These are phyloP conservation scores for Talaromyces rugulosus DNA, from an alignment of 2,329 filamentous ascomycete species.

Conservation along the genomic window DNA sequence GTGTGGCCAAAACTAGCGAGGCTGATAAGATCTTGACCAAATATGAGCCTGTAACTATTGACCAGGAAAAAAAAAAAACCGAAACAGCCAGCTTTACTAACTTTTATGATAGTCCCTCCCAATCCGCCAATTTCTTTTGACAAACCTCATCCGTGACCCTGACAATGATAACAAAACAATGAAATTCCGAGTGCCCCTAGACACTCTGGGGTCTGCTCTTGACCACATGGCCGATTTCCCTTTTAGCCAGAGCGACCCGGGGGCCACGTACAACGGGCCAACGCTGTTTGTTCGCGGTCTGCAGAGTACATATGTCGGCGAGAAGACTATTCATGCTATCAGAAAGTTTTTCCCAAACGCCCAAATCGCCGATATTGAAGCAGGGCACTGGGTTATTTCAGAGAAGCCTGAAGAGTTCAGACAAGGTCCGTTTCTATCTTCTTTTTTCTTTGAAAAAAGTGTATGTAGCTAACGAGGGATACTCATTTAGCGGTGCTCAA, in stretches of 20 bases:
- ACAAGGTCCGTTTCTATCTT: slow-evolving; percentile 24
- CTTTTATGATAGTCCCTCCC: slow-evolving; percentile 52
- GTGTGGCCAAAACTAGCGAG: slow-evolving; percentile 65
- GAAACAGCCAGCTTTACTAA: slow-evolving; percentile 9
- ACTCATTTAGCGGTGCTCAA: slow-evolving; percentile 27
- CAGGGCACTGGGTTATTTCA: slow-evolving; percentile 43
- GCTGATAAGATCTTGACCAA: slow-evolving; percentile 73
- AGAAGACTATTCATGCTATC: slow-evolving; percentile 36
- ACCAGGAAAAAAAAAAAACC: background rate
- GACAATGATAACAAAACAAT: slow-evolving; percentile 50
- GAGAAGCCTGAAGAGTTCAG: slow-evolving; percentile 42
- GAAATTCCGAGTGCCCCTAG: slow-evolving; percentile 76
- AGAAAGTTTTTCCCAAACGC: slow-evolving; percentile 41
- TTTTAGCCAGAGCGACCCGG: slow-evolving; percentile 63
- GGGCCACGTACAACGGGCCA: slow-evolving; percentile 64
- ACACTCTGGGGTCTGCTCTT: slow-evolving; percentile 63
- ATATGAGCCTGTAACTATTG: slow-evolving; percentile 60
- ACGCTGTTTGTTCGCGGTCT: slow-evolving; percentile 66
- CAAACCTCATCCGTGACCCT: slow-evolving; percentile 67
- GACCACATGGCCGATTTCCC: slow-evolving; percentile 84
- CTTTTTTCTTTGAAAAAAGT: background rate
- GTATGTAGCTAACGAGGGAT: slow-evolving; percentile 13
- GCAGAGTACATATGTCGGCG: slow-evolving; percentile 36
- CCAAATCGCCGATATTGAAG: slow-evolving; percentile 36
- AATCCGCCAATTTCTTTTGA: slow-evolving; percentile 87